Base-by-base conservation (phyloP, 345 rosid genomes). In the Eucalyptus dawsonii region DNA sequence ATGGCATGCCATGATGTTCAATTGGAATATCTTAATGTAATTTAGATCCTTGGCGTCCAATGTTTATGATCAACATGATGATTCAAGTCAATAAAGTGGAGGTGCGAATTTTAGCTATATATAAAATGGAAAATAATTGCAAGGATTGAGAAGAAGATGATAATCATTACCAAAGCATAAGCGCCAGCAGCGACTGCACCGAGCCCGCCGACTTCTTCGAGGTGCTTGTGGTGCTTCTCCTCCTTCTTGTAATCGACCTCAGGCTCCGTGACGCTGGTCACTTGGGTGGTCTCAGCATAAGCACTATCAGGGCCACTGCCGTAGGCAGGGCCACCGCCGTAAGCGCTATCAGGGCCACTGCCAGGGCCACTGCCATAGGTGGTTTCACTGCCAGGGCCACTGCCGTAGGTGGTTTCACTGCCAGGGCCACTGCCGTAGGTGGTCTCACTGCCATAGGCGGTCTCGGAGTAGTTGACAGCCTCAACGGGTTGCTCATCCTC, bases 171-270 rank as follows among this genome's bases (percentile, higher is more conserved):
- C 95, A 93, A 47, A 19, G 95, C 95, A 89, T 53, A 95, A 88
- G 94, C 93, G 8, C 94, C 94, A 15, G 95, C 96, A 8, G 93
- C 94, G 5, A 86, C 90, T 6, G 94, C 65, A 1, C 93, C 96
- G 6, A 94, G 54, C 89, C 91, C 96, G 4, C 96, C 95, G 3
- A 91, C 45, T 81, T 94, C 92, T 91, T 95, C 94, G 34, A 86
- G 94, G 88, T 91, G 94, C 90, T 93, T 93, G 92, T 95, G 97
- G 89, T 95, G 96, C 93, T 94, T 95, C 92, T 94, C 95, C 90
- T 95, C 95, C 92, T 93, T 91, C 88, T 76, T 83, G 89, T 93
- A 92, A 86, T 93, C 96, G 54, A 45, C 83, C 27, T 89, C 92
- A 1, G 89, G 90, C 42, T 62, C 81, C 15, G 65, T 45, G 27